phyloP scores from a whole-genome alignment of 768 basidiomycete genomes.

The Hirschioporus abietinus region DNA sequence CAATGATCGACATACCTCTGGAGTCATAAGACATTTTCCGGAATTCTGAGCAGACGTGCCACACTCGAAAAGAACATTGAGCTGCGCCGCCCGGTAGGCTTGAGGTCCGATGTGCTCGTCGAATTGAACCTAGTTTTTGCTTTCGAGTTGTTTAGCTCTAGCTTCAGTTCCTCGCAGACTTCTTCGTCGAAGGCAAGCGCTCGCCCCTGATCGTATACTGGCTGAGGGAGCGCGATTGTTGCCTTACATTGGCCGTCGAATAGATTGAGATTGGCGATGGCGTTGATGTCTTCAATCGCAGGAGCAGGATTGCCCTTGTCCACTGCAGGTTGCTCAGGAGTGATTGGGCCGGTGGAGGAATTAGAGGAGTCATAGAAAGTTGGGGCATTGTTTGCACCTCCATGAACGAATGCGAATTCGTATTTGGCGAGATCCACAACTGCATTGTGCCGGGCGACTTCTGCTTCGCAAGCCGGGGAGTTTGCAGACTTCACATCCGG shows the following conservation, averaged over 20 bases:
- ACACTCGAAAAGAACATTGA: not conserved
- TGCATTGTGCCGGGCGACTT: not conserved
- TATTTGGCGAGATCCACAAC: not conserved
- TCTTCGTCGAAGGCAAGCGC: not conserved
- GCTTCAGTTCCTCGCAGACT: not conserved
- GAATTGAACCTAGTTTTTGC: not conserved
- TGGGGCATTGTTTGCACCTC: not conserved
- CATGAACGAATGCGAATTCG: not conserved
- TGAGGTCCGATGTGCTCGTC: not conserved
- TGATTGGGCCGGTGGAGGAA: not conserved
- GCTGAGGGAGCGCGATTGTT: not conserved
- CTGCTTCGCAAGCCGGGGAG: no score
- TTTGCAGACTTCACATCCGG: not conserved
- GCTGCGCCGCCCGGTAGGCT: not conserved
- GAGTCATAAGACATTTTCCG: not conserved
- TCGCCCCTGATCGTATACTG: not conserved
- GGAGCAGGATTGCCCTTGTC: not conserved
- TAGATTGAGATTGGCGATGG: not conserved
- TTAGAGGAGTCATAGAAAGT: not conserved
- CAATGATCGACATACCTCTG: not conserved
- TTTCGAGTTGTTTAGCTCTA: not conserved
- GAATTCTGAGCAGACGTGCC: not conserved
- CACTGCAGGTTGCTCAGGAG: not conserved
- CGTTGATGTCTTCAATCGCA: not conserved
- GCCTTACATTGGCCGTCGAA: not conserved